Percentiles rank a stretch among this genome's conserved stretches.
Evolutionary conservation across 805 yeast species (phyloP).

Genomic region (Hanseniaspora guilliermondii): DNA sequence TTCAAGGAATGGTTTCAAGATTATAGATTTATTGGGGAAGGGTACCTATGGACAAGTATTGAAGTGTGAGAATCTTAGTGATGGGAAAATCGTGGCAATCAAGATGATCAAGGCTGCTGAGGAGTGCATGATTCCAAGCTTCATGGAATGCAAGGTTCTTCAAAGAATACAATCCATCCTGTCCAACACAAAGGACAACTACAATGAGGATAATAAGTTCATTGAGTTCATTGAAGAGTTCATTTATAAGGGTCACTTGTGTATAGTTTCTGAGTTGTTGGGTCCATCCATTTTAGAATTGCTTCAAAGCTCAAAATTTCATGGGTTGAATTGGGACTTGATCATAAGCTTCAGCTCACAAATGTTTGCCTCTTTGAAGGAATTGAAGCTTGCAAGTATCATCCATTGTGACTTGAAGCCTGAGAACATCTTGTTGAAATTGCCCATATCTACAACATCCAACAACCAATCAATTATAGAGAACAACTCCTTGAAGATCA

Average conservation of each 20-base stretch:
- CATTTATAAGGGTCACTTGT: constrained; percentile 81
- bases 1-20: constrained; percentile 55
- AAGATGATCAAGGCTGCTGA: constrained; percentile 88
- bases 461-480: background rate
- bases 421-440: constrained; percentile 73
- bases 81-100: constrained; percentile 84
- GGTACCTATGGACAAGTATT: constrained; percentile 99
- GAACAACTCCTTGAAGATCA: constrained; percentile 49
- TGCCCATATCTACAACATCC: constrained; percentile 52
- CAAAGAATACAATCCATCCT: constrained; percentile 54
- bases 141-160: constrained; percentile 76
- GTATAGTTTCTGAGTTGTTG: constrained; percentile 81
- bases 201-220: constrained; percentile 62
- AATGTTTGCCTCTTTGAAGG: constrained; percentile 64
- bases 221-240: constrained; percentile 74
- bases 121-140: constrained; percentile 79
- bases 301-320: constrained; percentile 83
- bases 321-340: constrained; percentile 70
- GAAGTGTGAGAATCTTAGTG: constrained; percentile 59
- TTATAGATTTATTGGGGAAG: constrained; percentile 81
- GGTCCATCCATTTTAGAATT: constrained; percentile 83
- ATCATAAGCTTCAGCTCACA: constrained; percentile 72
- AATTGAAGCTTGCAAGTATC: constrained; percentile 67
- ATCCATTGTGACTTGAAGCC: constrained; percentile 97
- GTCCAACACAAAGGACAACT: constrained; percentile 35